Evolutionary conservation across 257 asterid species (phyloP), one percentile per base, ranked within the genome.

Genomic region (Anisodus tanguticus): DNA sequence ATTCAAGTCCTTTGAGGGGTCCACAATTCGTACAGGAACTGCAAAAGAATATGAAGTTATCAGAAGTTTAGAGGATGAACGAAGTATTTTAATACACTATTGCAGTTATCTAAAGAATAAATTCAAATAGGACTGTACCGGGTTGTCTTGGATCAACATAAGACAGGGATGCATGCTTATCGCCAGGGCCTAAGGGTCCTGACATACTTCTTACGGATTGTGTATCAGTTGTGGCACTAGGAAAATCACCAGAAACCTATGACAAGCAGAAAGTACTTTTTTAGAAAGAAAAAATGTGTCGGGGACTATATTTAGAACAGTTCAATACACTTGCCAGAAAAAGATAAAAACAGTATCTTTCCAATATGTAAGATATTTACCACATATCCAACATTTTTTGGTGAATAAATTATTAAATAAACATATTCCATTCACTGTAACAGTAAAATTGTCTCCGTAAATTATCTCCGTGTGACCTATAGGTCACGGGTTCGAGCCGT

Each of bases 171-270:
- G 95, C 92, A 80, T 84, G 87, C 86, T 90, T 94, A 71, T 95
- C 99, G 54, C 95, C 95, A 13, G 97, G 98, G 83, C 98, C 98
- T 89, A 95, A 90, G 80, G 98, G 99, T 79, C 98, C 99, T 35
- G 99, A 95, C 43, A 92, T 95, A 89, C 99, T 95, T 89, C 99
- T 91, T 39, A 95, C 89, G 17, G 99, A 95, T 84, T 92, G 91
- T 41, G 96, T 93, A 87, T 93, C 98, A 79, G 93, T 92, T 17
- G 91, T 87, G 47, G 92, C 93, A 83, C 91, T 90, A 31, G 97
- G 97, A 81, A 94, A 89, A 89, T 95, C 99, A 35, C 98, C 97
- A 80, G 99, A 95, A 41, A 90, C 89, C 99, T 94, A 43, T n/a
- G 66, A 53, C 19, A 81, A 45, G 55, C 78, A 72, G 49, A 77